Evolutionary conservation across 1,139 yeast genomes (phyloP).

Genomic region (Magnusiomyces suaveolens): DNA sequence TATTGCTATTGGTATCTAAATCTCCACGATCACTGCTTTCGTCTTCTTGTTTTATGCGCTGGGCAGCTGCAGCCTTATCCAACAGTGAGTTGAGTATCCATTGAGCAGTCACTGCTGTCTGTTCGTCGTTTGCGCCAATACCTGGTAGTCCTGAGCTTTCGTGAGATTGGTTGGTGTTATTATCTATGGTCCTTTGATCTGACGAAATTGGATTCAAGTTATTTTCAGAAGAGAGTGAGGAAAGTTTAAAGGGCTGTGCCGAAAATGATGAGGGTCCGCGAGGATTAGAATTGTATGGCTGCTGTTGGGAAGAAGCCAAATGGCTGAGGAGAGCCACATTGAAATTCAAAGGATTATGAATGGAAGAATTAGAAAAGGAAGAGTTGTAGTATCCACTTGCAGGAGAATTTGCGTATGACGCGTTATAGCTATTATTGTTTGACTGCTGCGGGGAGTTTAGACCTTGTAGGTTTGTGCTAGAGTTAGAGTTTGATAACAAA

Average conservation of each 20-base stretch:
- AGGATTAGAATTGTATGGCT: background rate
- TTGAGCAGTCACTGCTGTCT: background rate
- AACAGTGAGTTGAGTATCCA: background rate
- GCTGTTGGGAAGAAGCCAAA: background rate
- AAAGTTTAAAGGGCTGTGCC: background rate
- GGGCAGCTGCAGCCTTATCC: background rate
- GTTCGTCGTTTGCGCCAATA: background rate
- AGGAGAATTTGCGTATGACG: background rate
- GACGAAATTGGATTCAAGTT: background rate
- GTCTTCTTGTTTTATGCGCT: background rate
- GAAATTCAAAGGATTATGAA: slow-evolving; percentile 2
- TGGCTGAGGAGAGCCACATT: slow-evolving; percentile 2
- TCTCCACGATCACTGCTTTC: background rate
- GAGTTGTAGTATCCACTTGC: background rate
- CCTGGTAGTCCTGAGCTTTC: background rate
- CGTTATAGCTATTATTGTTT: background rate
- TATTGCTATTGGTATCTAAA: background rate
- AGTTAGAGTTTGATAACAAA: slow-evolving; percentile 5
- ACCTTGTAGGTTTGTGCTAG: background rate
- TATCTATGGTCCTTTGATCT: background rate
- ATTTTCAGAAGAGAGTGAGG: background rate
- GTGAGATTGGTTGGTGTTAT: background rate
- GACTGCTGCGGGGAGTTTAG: slow-evolving; percentile 2
- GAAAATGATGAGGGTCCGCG: background rate
- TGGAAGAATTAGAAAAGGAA: background rate